phyloP scores from a whole-genome alignment of 495 filamentous ascomycete genomes.

The Talaromyces trachyspermus region DNA sequence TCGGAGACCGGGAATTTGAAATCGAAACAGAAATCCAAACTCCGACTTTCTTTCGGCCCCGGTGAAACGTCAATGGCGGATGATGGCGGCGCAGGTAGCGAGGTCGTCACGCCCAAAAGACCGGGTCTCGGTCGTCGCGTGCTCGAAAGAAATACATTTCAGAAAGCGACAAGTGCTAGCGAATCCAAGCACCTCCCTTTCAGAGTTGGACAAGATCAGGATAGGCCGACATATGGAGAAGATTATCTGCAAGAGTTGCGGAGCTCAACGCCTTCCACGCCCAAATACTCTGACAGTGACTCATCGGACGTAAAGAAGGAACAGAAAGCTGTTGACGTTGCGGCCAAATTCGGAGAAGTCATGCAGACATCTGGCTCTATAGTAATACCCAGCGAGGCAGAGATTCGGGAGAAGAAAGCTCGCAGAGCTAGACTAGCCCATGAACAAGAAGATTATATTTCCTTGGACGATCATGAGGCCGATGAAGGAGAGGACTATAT shows the following conservation, averaged over 20 bases:
- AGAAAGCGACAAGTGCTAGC: slow-evolving; percentile 39
- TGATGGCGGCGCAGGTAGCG: slow-evolving; percentile 45
- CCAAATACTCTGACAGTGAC: slow-evolving; percentile 45
- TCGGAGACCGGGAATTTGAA: slow-evolving; percentile 41
- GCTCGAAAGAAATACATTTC: slow-evolving; percentile 63
- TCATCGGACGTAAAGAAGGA: slow-evolving; percentile 39
- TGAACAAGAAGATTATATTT: slow-evolving; percentile 75
- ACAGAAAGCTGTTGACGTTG: slow-evolving; percentile 58
- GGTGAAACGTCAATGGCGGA: slow-evolving; percentile 49
- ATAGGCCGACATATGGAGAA: slow-evolving; percentile 76
- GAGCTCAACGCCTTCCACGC: slow-evolving; percentile 71
- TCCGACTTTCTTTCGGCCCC: slow-evolving; percentile 68
- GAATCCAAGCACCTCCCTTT: slow-evolving; percentile 40
- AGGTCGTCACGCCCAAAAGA: slow-evolving; percentile 63
- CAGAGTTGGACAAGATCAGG: slow-evolving; percentile 53
- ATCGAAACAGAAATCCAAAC: slow-evolving; percentile 55
- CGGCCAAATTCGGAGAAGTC: slow-evolving; percentile 54
- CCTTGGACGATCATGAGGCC: slow-evolving; percentile 53
- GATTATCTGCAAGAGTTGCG: slow-evolving; percentile 82
- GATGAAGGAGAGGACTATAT: slow-evolving; percentile 42
- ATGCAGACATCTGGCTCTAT: slow-evolving; percentile 28
- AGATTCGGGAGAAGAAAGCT: slow-evolving; percentile 88
- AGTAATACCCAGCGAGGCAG: slow-evolving; percentile 72
- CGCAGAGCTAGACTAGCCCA: slow-evolving; percentile 72
- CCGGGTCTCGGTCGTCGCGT: slow-evolving; percentile 59